phyloP scores from a whole-genome alignment of 352 stramenopile genomes.

The Thalassiosira ordinaria region DNA sequence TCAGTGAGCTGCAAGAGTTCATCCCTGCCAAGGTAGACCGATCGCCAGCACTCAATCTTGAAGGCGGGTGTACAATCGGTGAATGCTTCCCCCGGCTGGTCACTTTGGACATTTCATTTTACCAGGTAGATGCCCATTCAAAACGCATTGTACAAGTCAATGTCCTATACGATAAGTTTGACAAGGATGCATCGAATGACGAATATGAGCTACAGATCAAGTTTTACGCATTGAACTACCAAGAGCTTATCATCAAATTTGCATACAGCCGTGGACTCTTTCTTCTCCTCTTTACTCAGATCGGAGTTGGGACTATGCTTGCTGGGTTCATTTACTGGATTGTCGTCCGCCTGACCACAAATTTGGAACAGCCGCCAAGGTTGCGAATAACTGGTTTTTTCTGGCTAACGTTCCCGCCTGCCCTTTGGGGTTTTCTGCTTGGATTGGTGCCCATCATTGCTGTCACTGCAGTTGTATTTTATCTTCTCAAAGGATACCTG shows the following conservation, averaged over 20 bases:
- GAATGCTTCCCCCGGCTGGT: constrained; percentile 93
- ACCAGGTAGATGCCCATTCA: constrained; percentile 89
- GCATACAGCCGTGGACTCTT: constrained; percentile 93
- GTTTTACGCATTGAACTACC: constrained; percentile 93
- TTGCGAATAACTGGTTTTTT: constrained; percentile 93
- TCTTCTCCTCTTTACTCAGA: constrained; percentile 91
- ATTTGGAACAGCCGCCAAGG: constrained; percentile 90
- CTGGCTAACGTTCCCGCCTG: constrained; percentile 90
- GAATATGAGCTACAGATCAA: constrained; percentile 92
- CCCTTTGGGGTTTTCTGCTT: constrained; percentile 90
- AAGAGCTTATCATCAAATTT: constrained; percentile 96
- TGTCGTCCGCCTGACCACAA: constrained; percentile 90
- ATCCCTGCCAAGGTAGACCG: constrained; percentile 93
- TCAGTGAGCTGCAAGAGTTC: constrained; percentile 91
- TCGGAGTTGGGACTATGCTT: constrained; percentile 89
- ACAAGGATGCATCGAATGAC: constrained; percentile 89
- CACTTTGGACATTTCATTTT: constrained; percentile 93
- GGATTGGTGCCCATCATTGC: constrained; percentile 87
- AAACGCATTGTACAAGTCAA: constrained; percentile 93
- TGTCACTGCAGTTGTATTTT: constrained; percentile 57
- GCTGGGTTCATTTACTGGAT: constrained; percentile 90
- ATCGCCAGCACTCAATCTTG: constrained; percentile 80
- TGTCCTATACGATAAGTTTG: constrained; percentile 91
- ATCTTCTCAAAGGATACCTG: constrained; percentile 62
- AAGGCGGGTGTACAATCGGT: constrained; percentile 88